Percentiles rank a stretch among this genome's conserved stretches.
These are phyloP conservation scores for Recurvomyces mirabilis DNA, from an alignment of 495 filamentous ascomycete genomes.

Conservation along the genomic window DNA sequence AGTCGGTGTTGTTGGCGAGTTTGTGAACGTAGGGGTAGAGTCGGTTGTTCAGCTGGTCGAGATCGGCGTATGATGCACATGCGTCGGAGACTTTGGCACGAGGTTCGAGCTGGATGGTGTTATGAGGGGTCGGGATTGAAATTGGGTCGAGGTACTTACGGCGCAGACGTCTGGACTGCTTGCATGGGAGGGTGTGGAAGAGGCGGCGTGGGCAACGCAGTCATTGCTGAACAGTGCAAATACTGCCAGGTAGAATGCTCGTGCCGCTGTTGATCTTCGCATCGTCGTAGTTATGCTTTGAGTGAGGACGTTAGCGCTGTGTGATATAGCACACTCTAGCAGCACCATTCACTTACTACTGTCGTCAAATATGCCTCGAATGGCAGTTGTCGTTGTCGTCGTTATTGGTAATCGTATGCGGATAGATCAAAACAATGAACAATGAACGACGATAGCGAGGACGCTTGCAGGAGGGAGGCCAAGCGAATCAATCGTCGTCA, in stretches of 20 bases:
- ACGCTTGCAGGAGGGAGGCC: background rate
- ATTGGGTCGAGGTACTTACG: conserved; percentile 38
- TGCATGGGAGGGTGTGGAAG: conserved; percentile 32
- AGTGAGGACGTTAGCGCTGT: conserved; percentile 9
- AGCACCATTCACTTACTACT: too few species aligned
- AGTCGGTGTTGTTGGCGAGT: conserved; percentile 79
- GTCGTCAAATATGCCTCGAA: background rate
- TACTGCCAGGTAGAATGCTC: conserved; percentile 24
- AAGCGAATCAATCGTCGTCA: too few species aligned
- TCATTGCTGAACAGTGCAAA: conserved; percentile 20
- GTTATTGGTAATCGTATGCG: conserved; percentile 5
- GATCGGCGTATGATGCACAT: conserved; percentile 80
- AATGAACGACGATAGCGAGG: background rate
- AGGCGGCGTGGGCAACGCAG: conserved; percentile 5
- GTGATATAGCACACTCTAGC: too few species aligned
- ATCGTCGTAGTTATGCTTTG: conserved; percentile 10
- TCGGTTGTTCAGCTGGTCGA: conserved; percentile 70
- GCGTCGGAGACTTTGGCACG: conserved; percentile 67
- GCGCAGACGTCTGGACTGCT: conserved; percentile 50
- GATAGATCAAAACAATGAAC: background rate
- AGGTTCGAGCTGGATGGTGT: conserved; percentile 45
- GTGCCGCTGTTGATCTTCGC: conserved; percentile 15
- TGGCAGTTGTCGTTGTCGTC: background rate
- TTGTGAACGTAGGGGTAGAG: conserved; percentile 71
- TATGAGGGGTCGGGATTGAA: conserved; percentile 15